Conservation (phyloP, 345 rosid species). For the Isatis tinctoria region DNA sequence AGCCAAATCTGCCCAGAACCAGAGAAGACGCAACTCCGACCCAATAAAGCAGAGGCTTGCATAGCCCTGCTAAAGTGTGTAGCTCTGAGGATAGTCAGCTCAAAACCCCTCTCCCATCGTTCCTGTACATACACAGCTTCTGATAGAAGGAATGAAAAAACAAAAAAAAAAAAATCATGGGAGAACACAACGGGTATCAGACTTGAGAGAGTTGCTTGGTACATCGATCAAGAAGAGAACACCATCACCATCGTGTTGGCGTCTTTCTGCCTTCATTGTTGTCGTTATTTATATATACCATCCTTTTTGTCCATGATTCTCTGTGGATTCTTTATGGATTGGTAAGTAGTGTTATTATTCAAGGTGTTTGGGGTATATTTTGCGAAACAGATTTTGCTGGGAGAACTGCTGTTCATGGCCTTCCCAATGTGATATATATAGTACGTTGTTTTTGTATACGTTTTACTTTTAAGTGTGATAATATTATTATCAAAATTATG, state of each 20-base stretch:
- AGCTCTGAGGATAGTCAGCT: not conserved
- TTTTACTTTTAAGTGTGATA: not conserved
- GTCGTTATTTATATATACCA: constrained; percentile 15
- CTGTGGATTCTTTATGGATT: constrained; percentile 2
- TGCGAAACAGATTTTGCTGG: constrained; percentile 4
- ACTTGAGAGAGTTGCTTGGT: constrained; percentile 18
- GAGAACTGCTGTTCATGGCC: not conserved
- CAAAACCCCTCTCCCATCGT: not conserved
- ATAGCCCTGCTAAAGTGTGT: constrained; percentile 12
- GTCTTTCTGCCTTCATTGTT: constrained; percentile 7
- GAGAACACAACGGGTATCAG: constrained; percentile 17
- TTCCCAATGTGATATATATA: constrained; percentile 15
- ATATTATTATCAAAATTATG: not conserved
- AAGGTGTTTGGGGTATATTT: constrained; percentile 19
- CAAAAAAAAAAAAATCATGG: not conserved
- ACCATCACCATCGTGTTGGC: not conserved
- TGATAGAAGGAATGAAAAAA: not conserved
- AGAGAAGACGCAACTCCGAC: constrained; percentile 24
- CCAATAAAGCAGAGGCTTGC: constrained; percentile 32
- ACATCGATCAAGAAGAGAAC: constrained; percentile 6
- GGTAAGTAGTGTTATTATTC: not conserved
- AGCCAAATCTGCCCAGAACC: constrained; percentile 15
- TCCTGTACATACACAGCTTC: constrained; percentile 25
- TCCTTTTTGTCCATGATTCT: constrained; percentile 14
- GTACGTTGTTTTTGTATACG: not conserved